Evolutionary conservation across 2,329 filamentous ascomycete species (phyloP), one percentile per base, ranked within the genome.

Genomic region (Colletotrichum coccodes): DNA sequence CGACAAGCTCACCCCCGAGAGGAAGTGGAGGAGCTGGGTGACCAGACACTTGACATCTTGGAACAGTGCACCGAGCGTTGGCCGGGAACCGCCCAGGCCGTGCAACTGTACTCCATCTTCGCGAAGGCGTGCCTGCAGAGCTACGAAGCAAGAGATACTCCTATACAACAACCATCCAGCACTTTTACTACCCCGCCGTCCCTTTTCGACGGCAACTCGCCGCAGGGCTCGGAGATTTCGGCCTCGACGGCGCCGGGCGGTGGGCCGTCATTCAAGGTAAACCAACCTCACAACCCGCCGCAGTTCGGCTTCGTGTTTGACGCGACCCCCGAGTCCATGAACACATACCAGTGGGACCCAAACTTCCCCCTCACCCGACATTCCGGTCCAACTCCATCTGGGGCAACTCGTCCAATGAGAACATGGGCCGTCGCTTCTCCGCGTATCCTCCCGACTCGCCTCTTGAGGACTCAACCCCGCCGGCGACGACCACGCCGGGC

Each of bases 51-150:
- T 67, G 91, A 95, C 60, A 92, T 93, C 5, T 91, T 98, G 69
- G 87, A 91, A 66, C 89, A 92, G 64, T 95, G 94, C 65, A 92
- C 93, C 0, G 92, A 95, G 75, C 88, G 95, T 69, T 98, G 96
- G 96, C 96, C 96, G 0, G 96, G 95, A 12, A 94, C 95, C 2
- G 88, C 91, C 44, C 92, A 94, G 18, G 94, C 95, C 3, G 90
- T 94, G 11, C 90, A 96, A 73, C 87, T 98, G 14, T 98, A 98
- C 76, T 86, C 88, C n/a, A 94, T 94, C 71, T 89, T 99, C 57
- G 91, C 95, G 54, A 89, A 88, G 66, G 94, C 95, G 14, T 97
- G 95, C 75, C 84, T 98, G 75, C 94, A 94, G 77, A 94, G 94
- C 74, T 99, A 97, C 79, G 91, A 95, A 71, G 88, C 83, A 8